Evolutionary conservation across 2,329 filamentous ascomycete genomes (phyloP), one percentile per base, ranked within the genome.

Genomic region (Stagonosporopsis rhizophila): DNA sequence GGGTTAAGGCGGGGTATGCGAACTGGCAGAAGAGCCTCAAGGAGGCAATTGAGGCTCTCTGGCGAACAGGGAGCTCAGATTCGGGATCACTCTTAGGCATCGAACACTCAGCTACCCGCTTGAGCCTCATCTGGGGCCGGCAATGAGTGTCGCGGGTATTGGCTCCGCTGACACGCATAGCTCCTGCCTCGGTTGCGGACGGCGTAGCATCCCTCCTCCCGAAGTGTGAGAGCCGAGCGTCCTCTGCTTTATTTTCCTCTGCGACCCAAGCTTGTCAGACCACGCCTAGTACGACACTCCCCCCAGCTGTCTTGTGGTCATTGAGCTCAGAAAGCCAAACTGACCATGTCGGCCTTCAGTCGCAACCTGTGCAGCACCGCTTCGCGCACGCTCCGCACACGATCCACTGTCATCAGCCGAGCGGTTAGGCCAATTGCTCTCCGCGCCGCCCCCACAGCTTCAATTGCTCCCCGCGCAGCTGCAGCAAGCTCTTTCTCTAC

Each of bases 341-440:
- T 64, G 64, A 69, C 49, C 60, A 77, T 77, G 75, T 76, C 75
- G 68, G 68, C 74, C 70, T 73, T 77, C 72, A 76, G 74, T 73
- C 75, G 75, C 69, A 75, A 71, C 63, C 62, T 77, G 58, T 76
- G 71, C 71, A 72, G 68, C 64, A 70, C 73, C 60, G 74, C 74
- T 55, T 72, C 73, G 58, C 72, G 74, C 61, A 66, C 70, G 47
- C 65, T 76, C 45, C 72, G 75, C 60, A 72, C 74, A 57, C 69
- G 72, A 41, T 69, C 72, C 35, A 59, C 57, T 61, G 42, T 74
- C 60, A 59, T 64, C 61, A 69, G 65, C 62, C 75, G 69, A 74
- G 69, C 74, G 56, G 47, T 69, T 32, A 72, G 74, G 61, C 73
- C 74, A 71, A 71, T 75, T 73, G 71, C 71, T 46, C 61, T 71